Conservation (phyloP, 495 filamentous ascomycete species). For the Neurospora sp. region DNA sequence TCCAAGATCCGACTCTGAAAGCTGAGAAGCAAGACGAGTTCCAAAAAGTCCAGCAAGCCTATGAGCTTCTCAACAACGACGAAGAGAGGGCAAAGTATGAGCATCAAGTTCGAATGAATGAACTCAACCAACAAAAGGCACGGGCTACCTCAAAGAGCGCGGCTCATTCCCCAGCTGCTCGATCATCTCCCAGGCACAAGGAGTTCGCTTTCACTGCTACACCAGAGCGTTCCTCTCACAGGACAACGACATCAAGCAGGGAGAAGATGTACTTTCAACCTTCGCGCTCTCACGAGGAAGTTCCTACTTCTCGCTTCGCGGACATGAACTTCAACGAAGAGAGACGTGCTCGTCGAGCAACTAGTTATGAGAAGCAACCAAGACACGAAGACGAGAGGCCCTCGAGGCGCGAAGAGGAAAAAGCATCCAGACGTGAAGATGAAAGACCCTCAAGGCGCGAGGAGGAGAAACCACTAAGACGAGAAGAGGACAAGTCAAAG, state of each 20-base stretch:
- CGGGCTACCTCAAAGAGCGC: slow-evolving; percentile 21
- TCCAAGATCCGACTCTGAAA: slow-evolving; percentile 60
- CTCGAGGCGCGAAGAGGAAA: slow-evolving; percentile 17
- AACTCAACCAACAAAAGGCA: slow-evolving; percentile 26
- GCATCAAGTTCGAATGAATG: slow-evolving; percentile 53
- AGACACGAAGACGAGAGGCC: slow-evolving; percentile 23
- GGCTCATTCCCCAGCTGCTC: slow-evolving; percentile 27
- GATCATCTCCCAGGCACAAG: slow-evolving; percentile 16
- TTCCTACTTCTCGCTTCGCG: slow-evolving; percentile 14
- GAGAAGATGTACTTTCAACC: slow-evolving; percentile 25
- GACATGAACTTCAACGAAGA: slow-evolving; percentile 21
- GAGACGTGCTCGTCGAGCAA: slow-evolving; percentile 27
- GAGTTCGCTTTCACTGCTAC: slow-evolving; percentile 19
- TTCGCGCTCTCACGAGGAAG: slow-evolving; percentile 35
- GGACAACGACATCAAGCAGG: slow-evolving; percentile 19
- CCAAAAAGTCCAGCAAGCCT: slow-evolving; percentile 86
- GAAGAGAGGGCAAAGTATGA: slow-evolving; percentile 64
- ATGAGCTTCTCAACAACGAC: slow-evolving; percentile 82
- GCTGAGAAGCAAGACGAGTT: slow-evolving; percentile 70
- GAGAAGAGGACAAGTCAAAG: slow-evolving; percentile 9
- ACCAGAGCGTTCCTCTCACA: slow-evolving; percentile 24
- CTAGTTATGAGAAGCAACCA: slow-evolving; percentile 36
- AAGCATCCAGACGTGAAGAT: slow-evolving; percentile 15
- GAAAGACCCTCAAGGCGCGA: slow-evolving; percentile 10
- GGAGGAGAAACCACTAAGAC: slow-evolving; percentile 4